Conservation (phyloP, 306 rosid genomes). For the Vigna mungo region DNA sequence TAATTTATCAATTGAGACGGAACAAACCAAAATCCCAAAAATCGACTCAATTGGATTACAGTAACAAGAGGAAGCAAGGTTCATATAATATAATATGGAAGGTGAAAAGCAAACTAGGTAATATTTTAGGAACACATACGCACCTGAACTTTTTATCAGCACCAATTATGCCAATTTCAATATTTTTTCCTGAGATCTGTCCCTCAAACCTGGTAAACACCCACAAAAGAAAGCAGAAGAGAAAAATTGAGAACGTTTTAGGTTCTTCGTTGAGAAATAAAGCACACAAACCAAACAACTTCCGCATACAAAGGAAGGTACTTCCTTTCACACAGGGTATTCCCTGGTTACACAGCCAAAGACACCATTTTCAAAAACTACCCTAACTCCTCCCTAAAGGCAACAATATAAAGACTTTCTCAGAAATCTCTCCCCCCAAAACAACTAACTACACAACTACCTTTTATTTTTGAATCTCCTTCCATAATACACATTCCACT, state of each 20-base stretch:
- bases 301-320: too few relatives aligned
- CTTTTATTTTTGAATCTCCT: too few relatives aligned
- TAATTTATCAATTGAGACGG: background rate
- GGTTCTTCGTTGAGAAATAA: too few relatives aligned
- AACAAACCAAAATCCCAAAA: conserved; percentile 27
- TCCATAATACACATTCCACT: too few relatives aligned
- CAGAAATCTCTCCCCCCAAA: too few relatives aligned
- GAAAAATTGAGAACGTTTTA: background rate
- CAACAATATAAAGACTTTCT: too few relatives aligned
- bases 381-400: too few relatives aligned
- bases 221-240: conserved; percentile 15
- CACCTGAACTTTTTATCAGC: conserved; percentile 88
- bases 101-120: background rate
- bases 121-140: conserved; percentile 36
- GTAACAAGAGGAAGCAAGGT: background rate
- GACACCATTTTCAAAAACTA: too few relatives aligned
- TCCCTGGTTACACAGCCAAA: too few relatives aligned
- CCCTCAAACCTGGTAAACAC: conserved; percentile 76
- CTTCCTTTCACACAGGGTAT: too few relatives aligned
- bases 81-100: conserved; percentile 3
- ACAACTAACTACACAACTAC: too few relatives aligned
- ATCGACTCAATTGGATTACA: background rate
- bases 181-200: conserved; percentile 92
- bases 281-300: too few relatives aligned
- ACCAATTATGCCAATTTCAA: conserved; percentile 93